Evolutionary conservation across 768 basidiomycete genomes (phyloP).

Genomic region (Kwoniella dejecticola): DNA sequence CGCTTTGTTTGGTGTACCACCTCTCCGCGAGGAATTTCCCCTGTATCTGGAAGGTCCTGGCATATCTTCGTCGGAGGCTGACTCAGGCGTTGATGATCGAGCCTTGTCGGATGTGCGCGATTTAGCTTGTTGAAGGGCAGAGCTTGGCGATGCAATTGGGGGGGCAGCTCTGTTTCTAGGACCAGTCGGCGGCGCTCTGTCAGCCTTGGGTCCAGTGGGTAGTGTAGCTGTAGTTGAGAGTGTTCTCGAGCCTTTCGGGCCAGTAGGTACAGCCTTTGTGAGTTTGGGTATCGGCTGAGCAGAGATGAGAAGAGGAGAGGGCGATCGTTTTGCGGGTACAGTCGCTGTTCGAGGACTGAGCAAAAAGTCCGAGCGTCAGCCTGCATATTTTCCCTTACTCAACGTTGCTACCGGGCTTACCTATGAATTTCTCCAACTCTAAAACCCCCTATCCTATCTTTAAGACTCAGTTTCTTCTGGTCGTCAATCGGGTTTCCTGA

Average conservation of each 20-base stretch:
- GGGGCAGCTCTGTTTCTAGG: background rate
- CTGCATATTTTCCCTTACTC: no score
- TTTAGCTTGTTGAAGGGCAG: background rate
- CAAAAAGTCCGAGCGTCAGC: no score
- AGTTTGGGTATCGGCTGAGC: constrained; percentile 16
- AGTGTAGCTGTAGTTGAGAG: constrained; percentile 25
- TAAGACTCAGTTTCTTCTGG: no score
- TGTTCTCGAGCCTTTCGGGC: constrained; percentile 16
- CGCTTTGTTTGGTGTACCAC: background rate
- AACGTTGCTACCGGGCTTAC: no score
- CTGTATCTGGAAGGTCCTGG: constrained; percentile 15
- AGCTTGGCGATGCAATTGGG: background rate
- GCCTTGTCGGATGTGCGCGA: background rate
- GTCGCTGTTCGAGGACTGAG: background rate
- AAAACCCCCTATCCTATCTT: no score
- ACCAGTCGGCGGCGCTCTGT: no score
- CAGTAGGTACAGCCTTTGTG: constrained; percentile 35
- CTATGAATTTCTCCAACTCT: no score
- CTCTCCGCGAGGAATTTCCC: constrained; percentile 8
- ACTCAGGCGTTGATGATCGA: background rate
- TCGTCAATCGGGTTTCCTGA: no score
- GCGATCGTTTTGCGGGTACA: constrained; percentile 5
- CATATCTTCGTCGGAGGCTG: constrained; percentile 24
- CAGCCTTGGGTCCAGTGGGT: constrained; percentile 32
- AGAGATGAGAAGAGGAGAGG: constrained; percentile 3